Evolutionary conservation across 805 yeast genomes (phyloP).

Genomic region (Saturnispora serradocipensis): DNA sequence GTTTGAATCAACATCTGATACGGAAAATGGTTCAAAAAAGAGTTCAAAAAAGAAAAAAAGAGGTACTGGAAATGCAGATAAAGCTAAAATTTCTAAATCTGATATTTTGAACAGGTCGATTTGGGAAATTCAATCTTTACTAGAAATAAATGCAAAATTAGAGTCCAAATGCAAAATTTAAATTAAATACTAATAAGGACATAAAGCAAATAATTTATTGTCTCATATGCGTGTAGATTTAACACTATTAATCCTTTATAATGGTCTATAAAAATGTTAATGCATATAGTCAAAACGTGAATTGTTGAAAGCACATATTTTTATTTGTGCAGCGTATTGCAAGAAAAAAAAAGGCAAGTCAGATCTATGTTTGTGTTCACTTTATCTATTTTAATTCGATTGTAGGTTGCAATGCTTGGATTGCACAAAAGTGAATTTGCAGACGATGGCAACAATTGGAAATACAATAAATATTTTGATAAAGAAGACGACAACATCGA

Average conservation of each 20-base stretch:
- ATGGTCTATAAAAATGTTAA: neutral
- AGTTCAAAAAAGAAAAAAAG: slow-evolving; percentile 7
- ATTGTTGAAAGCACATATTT: neutral
- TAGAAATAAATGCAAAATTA: slow-evolving; percentile 11
- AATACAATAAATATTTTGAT: slow-evolving; percentile 9
- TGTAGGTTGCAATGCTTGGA: neutral
- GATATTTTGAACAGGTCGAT: slow-evolving; percentile 22
- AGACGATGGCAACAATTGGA: slow-evolving; percentile 8
- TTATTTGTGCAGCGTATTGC: neutral
- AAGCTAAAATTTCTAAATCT: slow-evolving; percentile 19
- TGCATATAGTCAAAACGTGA: neutral
- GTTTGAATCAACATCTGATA: neutral
- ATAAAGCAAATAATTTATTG: neutral
- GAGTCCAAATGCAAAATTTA: neutral
- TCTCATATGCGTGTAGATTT: neutral
- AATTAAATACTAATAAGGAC: neutral
- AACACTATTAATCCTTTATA: neutral
- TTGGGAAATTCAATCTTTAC: slow-evolving; percentile 22
- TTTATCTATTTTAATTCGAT: no score
- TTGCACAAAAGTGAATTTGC: neutral
- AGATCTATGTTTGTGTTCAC: neutral
- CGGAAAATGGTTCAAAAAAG: slow-evolving; percentile 4
- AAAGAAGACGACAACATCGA: slow-evolving; percentile 5
- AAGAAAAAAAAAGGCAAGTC: neutral
- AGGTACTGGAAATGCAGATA: slow-evolving; percentile 6